Evolutionary conservation across 164 flowering plant genomes (phyloP).

Genomic region (Vitis rotundifolia): DNA sequence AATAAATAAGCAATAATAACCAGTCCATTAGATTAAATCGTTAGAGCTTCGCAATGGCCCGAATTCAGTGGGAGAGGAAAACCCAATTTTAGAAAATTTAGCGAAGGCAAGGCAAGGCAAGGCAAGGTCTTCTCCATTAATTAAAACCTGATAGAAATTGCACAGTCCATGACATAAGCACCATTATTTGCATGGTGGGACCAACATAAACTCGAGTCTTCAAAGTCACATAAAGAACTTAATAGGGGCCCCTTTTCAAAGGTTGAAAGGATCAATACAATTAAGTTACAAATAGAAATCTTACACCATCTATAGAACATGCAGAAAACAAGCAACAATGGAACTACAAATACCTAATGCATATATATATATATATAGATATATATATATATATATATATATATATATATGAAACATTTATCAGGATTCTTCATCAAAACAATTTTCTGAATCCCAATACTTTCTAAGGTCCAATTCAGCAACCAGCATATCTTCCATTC

Average conservation of each 20-base stretch:
- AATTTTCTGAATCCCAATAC: slow-evolving; percentile 35
- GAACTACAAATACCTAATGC: not conserved
- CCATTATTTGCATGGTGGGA: no score
- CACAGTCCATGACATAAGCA: no score
- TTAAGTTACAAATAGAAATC: not conserved
- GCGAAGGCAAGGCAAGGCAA: no score
- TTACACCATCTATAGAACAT: not conserved
- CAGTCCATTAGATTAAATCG: no score
- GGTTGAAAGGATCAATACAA: not conserved
- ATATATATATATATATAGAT: not conserved
- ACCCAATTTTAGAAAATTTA: no score
- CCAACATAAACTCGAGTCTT: no score
- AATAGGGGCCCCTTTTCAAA: not conserved
- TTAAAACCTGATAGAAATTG: no score
- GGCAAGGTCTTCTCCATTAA: no score
- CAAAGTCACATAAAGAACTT: no score
- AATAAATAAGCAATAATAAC: no score
- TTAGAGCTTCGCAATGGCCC: no score
- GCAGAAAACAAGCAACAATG: not conserved
- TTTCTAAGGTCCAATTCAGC: slow-evolving; percentile 2
- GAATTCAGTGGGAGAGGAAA: no score
- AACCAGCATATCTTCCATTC: not conserved
- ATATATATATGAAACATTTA: slow-evolving; percentile 8
- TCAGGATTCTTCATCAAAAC: slow-evolving; percentile 47
- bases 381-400: slow-evolving; percentile 2